Conservation (phyloP, 139 green algal genomes). For the Chlamydomonas sp. region DNA sequence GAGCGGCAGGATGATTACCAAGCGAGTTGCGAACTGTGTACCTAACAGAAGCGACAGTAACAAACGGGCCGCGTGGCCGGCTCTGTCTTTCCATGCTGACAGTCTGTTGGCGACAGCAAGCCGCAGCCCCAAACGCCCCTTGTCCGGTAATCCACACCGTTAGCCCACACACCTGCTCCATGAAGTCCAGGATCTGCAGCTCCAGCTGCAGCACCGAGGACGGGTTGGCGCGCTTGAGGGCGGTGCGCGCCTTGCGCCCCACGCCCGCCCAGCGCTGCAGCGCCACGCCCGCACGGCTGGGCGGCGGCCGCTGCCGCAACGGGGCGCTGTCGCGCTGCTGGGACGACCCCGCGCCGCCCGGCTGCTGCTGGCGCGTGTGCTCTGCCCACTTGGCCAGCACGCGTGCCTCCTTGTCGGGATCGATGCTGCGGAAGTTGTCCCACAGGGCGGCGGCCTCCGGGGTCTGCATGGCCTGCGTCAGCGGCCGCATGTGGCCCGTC, state of each 20-base stretch:
- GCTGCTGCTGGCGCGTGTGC: too few species aligned
- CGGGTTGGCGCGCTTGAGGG: slow-evolving; percentile 54
- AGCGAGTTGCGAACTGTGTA: too few species aligned
- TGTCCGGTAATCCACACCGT: background rate
- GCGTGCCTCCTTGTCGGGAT: slow-evolving; percentile 56
- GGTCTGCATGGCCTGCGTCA: slow-evolving; percentile 11
- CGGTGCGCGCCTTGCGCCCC: slow-evolving; percentile 37
- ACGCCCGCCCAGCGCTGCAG: slow-evolving; percentile 52
- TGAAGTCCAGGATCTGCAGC: slow-evolving; percentile 47
- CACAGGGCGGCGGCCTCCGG: slow-evolving; percentile 19
- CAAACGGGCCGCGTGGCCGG: too few species aligned
- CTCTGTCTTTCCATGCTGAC: too few species aligned
- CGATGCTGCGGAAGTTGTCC: slow-evolving; percentile 57
- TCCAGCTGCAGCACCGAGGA: slow-evolving; percentile 61
- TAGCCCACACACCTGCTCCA: slow-evolving; percentile 30
- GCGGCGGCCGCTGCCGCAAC: slow-evolving; percentile 3
- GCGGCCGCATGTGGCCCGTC: background rate
- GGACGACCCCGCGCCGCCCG: background rate
- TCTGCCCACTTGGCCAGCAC: slow-evolving; percentile 56
- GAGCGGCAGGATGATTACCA: too few species aligned
- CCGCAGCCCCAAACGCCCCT: background rate
- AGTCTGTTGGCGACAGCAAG: too few species aligned
- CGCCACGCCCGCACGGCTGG: slow-evolving; percentile 34
- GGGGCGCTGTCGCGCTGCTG: slow-evolving; percentile 31
- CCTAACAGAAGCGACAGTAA: too few species aligned